Conservation (phyloP, 2,329 filamentous ascomycete genomes). For the Chaetothyriales sp. region DNA sequence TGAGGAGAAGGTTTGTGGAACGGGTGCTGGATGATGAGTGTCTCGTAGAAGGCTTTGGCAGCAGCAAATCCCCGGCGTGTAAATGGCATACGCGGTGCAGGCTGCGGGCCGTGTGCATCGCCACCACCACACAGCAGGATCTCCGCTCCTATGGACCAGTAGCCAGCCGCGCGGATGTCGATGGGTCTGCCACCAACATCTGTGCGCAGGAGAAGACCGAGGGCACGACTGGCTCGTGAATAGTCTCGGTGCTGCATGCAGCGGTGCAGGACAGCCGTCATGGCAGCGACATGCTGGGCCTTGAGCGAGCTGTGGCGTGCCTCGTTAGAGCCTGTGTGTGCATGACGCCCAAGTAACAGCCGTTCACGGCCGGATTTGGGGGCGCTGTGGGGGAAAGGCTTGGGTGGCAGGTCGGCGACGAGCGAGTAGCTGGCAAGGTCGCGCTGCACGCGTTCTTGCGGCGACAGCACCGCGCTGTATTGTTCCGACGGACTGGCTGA, state of each 20-base stretch:
- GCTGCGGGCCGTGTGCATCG: not conserved
- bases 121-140: constrained; percentile 47
- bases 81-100: constrained; percentile 17
- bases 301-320: constrained; percentile 18
- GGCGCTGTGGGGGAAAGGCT: constrained; percentile 27
- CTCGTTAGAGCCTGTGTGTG: not conserved
- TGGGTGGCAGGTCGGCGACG: constrained; percentile 25
- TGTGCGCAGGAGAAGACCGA: constrained; percentile 55
- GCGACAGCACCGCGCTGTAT: constrained; percentile 20
- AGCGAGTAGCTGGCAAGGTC: constrained; percentile 8
- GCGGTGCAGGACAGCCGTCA: constrained; percentile 56
- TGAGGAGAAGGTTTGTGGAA: constrained; percentile 47
- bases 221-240: constrained; percentile 55
- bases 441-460: constrained; percentile 29
- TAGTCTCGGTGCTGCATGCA: constrained; percentile 59
- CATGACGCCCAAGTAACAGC: too few species aligned
- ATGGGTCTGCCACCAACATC: constrained; percentile 41
- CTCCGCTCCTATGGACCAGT: constrained; percentile 77
- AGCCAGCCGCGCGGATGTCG: constrained; percentile 52
- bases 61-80: constrained; percentile 38
- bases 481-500: constrained; percentile 3
- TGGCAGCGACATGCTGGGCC: constrained; percentile 45
- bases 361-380: constrained; percentile 12
- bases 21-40: constrained; percentile 61
- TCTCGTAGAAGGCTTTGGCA: constrained; percentile 58